These are phyloP conservation scores for Coemansia sp. DNA, from an alignment of 192 early-diverging fungal species.

Conservation along the genomic window DNA sequence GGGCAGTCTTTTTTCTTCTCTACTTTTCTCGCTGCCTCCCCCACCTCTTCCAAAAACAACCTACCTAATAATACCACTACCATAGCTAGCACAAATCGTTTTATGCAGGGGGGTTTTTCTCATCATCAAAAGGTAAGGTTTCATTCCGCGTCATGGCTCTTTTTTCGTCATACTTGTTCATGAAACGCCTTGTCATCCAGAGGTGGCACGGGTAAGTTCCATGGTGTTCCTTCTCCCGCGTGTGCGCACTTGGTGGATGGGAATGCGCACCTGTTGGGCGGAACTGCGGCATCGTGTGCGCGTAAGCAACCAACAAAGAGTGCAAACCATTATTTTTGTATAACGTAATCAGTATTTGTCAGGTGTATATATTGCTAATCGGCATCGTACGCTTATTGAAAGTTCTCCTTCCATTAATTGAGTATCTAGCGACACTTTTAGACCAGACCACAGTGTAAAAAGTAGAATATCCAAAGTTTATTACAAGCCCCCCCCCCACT, in stretches of 20 bases:
- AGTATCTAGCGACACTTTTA: neutral
- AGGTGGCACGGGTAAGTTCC: neutral
- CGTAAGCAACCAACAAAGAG: neutral
- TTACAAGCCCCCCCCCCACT: neutral
- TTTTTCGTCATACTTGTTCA: neutral
- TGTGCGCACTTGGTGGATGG: neutral
- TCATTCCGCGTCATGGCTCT: neutral
- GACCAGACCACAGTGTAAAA: neutral
- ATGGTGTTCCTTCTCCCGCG: neutral
- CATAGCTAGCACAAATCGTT: neutral
- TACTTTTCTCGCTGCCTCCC: neutral
- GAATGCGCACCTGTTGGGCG: neutral
- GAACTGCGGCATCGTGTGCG: neutral
- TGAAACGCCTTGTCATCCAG: neutral
- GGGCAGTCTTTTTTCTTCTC: slow-evolving; percentile 7
- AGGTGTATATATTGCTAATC: neutral
- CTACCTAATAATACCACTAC: too few relatives aligned
- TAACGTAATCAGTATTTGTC: neutral
- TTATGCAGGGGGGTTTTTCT: neutral
- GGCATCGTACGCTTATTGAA: neutral
- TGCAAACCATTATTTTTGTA: neutral
- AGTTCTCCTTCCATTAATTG: neutral
- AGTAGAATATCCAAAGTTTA: neutral
- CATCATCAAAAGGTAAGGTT: slow-evolving; percentile 2
- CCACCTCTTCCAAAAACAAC: neutral